Evolutionary conservation across 495 filamentous ascomycete genomes (phyloP).

Genomic region (Trichoderma virens): DNA sequence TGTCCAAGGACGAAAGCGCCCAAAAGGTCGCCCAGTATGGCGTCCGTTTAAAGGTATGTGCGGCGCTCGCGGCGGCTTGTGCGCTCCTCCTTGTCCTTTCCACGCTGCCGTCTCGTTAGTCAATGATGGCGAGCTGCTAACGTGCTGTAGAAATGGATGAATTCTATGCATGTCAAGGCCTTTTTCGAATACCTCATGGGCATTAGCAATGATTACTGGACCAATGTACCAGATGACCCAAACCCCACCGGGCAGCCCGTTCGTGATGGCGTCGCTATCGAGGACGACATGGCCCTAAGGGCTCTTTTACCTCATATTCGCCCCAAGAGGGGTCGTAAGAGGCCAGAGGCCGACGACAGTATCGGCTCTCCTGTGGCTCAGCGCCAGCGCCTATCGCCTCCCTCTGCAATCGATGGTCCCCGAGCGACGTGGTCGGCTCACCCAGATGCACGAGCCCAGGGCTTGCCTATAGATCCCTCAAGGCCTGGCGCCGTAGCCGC

Average conservation of each 20-base stretch:
- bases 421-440: conserved; percentile 34
- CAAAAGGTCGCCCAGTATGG: conserved; percentile 98
- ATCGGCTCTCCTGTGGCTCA: conserved; percentile 44
- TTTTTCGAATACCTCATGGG: conserved; percentile 89
- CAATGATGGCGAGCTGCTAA: background rate
- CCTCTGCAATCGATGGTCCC: conserved; percentile 1
- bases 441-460: conserved; percentile 35
- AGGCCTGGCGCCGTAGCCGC: conserved; percentile 20
- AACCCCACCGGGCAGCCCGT: conserved; percentile 51
- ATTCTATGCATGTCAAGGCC: conserved; percentile 93
- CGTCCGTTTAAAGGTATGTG: conserved; percentile 76
- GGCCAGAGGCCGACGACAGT: conserved; percentile 63
- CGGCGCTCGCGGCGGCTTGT: background rate
- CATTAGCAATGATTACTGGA: conserved; percentile 76
- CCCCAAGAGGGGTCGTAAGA: conserved; percentile 80
- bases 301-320: conserved; percentile 84
- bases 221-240: conserved; percentile 64
- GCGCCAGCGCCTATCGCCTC: conserved; percentile 59
- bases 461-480: conserved; percentile 23
- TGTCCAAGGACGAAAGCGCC: conserved; percentile 81
- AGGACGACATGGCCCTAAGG: conserved; percentile 88
- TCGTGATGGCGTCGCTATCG: conserved; percentile 79
- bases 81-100: background rate
- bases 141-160: conserved; percentile 78
- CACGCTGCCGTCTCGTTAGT: background rate